Conservation (phyloP, 2,329 filamentous ascomycete species). For the Talaromyces sp. region DNA sequence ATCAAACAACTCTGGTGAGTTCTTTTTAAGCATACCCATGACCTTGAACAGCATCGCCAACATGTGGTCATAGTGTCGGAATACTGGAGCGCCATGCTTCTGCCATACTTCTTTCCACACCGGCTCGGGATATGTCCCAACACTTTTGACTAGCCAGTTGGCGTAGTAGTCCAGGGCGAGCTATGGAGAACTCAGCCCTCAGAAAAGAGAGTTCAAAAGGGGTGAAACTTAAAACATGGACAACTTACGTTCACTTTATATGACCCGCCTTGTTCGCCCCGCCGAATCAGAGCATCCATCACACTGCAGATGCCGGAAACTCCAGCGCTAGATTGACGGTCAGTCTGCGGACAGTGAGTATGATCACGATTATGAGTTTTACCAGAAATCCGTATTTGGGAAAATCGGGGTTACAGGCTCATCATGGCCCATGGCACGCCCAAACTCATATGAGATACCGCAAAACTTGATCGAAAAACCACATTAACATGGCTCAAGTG, state of each 20-base stretch:
- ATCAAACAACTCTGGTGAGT: slow-evolving; percentile 41
- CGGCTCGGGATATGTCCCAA: slow-evolving; percentile 39
- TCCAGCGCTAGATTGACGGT: slow-evolving; percentile 21
- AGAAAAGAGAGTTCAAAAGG: not conserved
- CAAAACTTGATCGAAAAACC: slow-evolving; percentile 16
- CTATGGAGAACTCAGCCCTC: not conserved
- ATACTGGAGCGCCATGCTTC: slow-evolving; percentile 45
- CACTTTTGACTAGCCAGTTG: slow-evolving; percentile 39
- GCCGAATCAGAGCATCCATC: slow-evolving; percentile 41
- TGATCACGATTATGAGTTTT: not conserved
- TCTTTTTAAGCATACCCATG: slow-evolving; percentile 39
- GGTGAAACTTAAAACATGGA: not conserved
- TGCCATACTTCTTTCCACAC: slow-evolving; percentile 51
- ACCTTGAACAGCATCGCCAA: slow-evolving; percentile 36
- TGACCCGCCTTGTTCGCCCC: slow-evolving; percentile 40
- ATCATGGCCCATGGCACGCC: slow-evolving; percentile 46
- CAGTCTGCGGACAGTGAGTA: not conserved
- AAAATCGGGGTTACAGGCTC: slow-evolving; percentile 47
- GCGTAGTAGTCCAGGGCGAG: slow-evolving; percentile 43
- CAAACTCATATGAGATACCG: slow-evolving; percentile 48
- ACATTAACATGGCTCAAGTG: not conserved
- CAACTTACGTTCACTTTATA: slow-evolving; percentile 40
- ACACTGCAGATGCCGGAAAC: slow-evolving; percentile 42
- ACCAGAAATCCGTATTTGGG: slow-evolving; percentile 45
- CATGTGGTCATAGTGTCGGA: slow-evolving; percentile 53